Conservation (phyloP, 306 rosid genomes). For the Vicia faba region DNA sequence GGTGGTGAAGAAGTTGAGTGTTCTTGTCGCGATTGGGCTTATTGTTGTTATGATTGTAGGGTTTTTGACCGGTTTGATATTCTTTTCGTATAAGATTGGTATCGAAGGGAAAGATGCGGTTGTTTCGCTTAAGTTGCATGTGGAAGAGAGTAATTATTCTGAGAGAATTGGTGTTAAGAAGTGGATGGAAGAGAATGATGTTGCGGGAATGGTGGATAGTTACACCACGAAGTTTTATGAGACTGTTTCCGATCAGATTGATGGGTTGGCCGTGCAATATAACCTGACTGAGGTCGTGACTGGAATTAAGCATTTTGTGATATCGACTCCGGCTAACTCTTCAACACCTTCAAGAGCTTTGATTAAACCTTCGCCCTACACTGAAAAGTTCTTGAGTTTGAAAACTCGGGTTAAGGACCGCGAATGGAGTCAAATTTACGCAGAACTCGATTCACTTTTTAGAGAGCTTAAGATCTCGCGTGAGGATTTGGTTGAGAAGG, state of each 20-base stretch:
- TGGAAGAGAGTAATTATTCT: conserved; percentile 80
- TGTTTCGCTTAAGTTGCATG: conserved; percentile 74
- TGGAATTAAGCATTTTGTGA: conserved; percentile 83
- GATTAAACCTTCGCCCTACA: conserved; percentile 57
- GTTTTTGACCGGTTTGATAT: conserved; percentile 64
- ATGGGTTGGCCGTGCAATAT: conserved; percentile 84
- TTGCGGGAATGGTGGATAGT: conserved; percentile 80
- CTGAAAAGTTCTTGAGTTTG: conserved; percentile 75
- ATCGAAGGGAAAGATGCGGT: conserved; percentile 94
- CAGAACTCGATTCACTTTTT: conserved; percentile 65
- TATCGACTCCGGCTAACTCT: conserved; percentile 48
- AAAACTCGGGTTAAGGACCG: conserved; percentile 55
- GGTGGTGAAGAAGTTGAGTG: conserved; percentile 64
- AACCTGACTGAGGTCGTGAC: conserved; percentile 82
- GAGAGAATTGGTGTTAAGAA: conserved; percentile 80
- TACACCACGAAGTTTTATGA: conserved; percentile 75
- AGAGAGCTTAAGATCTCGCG: conserved; percentile 73
- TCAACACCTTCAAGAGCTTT: conserved; percentile 48
- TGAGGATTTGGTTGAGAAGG: conserved; percentile 82
- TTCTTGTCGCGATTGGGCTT: conserved; percentile 77
- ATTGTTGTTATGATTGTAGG: conserved; percentile 82
- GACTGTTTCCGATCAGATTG: conserved; percentile 82
- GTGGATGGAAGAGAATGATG: conserved; percentile 98
- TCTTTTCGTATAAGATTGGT: conserved; percentile 91
- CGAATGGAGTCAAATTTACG: conserved; percentile 80